Evolutionary conservation across 352 stramenopile genomes (phyloP).

Genomic region (Globisporangium carolinianum): DNA sequence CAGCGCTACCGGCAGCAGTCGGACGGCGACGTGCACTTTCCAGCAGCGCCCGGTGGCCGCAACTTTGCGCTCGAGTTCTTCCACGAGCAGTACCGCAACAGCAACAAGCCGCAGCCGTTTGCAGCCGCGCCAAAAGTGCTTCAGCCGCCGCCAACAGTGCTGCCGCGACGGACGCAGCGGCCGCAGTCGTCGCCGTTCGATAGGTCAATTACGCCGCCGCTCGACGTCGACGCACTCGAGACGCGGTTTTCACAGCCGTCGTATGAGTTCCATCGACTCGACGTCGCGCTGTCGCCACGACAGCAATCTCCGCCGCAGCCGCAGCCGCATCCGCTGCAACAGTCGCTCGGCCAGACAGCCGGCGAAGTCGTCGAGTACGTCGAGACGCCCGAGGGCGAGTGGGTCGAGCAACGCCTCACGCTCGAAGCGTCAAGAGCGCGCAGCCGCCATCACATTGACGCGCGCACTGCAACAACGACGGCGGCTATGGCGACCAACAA

Average conservation of each 20-base stretch:
- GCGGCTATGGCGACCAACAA: slow-evolving; percentile 1
- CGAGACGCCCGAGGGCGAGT: slow-evolving; percentile 53
- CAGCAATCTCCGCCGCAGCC: neutral
- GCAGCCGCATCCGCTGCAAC: too few relatives aligned
- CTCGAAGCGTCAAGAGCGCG: neutral
- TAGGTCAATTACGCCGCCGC: too few relatives aligned
- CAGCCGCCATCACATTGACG: neutral
- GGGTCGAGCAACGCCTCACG: slow-evolving; percentile 32
- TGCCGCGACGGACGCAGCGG: neutral
- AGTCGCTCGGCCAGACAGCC: slow-evolving; percentile 21
- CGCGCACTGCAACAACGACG: neutral
- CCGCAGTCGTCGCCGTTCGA: neutral
- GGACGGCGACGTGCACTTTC: slow-evolving; percentile 11
- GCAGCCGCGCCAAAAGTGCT: too few relatives aligned
- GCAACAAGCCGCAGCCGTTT: slow-evolving; percentile 5
- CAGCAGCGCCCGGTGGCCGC: neutral
- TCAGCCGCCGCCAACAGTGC: too few relatives aligned
- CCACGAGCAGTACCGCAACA: slow-evolving; percentile 23
- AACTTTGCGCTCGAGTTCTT: slow-evolving; percentile 15
- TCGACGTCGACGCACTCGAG: too few relatives aligned
- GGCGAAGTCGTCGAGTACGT: slow-evolving; percentile 51
- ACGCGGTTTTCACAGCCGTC: neutral
- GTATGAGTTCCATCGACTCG: neutral
- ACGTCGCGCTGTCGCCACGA: neutral
- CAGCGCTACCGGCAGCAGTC: slow-evolving; percentile 25